Evolutionary conservation across 2,329 filamentous ascomycete species (phyloP), one percentile per base, ranked within the genome.

Genomic region (Alternaria metachromatica): DNA sequence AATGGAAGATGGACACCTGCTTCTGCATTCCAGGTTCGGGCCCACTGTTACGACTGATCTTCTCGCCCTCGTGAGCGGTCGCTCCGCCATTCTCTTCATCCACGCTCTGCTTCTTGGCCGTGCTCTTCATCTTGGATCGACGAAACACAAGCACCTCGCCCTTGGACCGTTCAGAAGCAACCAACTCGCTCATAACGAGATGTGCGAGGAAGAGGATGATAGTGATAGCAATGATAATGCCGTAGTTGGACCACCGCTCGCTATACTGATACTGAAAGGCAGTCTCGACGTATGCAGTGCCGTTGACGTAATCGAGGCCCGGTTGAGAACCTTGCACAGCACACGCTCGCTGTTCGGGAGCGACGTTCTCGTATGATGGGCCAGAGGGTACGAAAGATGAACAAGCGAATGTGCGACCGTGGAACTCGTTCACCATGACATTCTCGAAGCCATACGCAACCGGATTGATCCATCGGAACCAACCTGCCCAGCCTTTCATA

Each of bases 401-500:
- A 65, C 81, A 76, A 8, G 58, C 60, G 18, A 74, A 75, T 20
- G 60, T 30, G 13, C 68, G 69, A 5, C 55, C 69, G 23, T 74
- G 0, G 68, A 76, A 74, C 77, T 97, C 93, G 78, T 95, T 96
- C 63, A 91, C 87, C 84, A 94, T 89, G 26, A 95, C 83, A 0
- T 87, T 84, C 77, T 96, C 92, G 74, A 95, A 96, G 0, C 88
- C 88, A 68, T 95, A 96, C 0, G 87, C 87, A 2, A 96, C 84
- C 1, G 92, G 92, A 64, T 95, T 89, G 23, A 94, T 82, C 75
- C 92, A 94, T 78, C 91, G 93, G 76, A 63, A 68, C 74, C 33
- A 79, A 64, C 15, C 82, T 76, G 66, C 83, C 82, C 49, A 82
- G 13, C 65, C 65, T 53, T 50, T 60, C 73, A 77, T 89, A 87